Conservation (phyloP, 345 rosid genomes). For the Geranium brycei region DNA sequence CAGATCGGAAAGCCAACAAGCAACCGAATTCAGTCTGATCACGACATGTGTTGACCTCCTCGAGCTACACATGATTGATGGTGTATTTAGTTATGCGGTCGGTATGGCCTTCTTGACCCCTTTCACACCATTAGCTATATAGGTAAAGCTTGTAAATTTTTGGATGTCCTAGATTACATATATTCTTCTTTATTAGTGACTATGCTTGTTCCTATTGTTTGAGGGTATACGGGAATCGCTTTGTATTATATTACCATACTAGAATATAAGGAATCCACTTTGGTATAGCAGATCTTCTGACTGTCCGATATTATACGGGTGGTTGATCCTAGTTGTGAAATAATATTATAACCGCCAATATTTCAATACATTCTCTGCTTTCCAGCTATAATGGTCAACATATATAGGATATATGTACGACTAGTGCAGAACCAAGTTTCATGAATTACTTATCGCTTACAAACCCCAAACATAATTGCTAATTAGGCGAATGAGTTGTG, state of each 20-base stretch:
- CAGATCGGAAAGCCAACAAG: constrained; percentile 5
- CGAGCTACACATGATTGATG: constrained; percentile 6
- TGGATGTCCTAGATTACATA: constrained; percentile 12
- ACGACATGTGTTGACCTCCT: constrained; percentile 48
- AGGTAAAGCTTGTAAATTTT: constrained; percentile 20
- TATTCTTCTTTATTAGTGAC: constrained; percentile 10
- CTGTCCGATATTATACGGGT: too few relatives aligned
- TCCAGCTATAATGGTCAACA: too few relatives aligned
- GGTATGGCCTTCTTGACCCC: constrained; percentile 40
- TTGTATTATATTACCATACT: too few relatives aligned
- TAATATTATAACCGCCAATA: not conserved
- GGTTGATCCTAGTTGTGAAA: too few relatives aligned
- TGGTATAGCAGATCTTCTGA: not conserved
- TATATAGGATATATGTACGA: too few relatives aligned
- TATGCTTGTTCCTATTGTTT: not conserved
- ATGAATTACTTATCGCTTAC: not conserved
- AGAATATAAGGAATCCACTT: not conserved
- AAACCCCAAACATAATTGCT: too few relatives aligned
- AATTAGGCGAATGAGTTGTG: too few relatives aligned
- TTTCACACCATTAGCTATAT: constrained; percentile 26
- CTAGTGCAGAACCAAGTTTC: not conserved
- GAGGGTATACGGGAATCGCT: not conserved
- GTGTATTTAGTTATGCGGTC: constrained; percentile 42
- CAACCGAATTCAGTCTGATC: constrained; percentile 48
- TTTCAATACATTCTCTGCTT: not conserved